These are phyloP conservation scores for Pseudevernia furfuracea DNA, from an alignment of 495 filamentous ascomycete species.

Conservation along the genomic window DNA sequence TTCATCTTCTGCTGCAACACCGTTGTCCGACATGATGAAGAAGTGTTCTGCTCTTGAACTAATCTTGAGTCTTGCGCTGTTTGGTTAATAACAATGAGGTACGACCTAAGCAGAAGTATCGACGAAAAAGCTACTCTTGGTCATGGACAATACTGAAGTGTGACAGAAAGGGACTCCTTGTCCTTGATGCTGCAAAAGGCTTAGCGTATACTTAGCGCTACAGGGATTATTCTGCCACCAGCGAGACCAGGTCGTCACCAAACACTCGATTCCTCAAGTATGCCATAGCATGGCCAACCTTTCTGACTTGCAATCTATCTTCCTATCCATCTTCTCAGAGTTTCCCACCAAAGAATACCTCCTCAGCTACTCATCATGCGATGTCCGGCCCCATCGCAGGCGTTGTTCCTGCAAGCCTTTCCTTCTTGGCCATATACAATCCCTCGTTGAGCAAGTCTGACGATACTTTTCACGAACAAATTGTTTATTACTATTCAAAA, in stretches of 20 bases:
- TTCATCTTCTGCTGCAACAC: constrained; percentile 22
- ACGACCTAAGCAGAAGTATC: not conserved
- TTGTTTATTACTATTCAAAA: constrained; percentile 80
- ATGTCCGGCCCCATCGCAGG: constrained; percentile 24
- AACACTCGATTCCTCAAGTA: not conserved
- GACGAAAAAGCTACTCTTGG: not conserved
- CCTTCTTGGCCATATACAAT: constrained; percentile 90
- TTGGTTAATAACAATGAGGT: not conserved
- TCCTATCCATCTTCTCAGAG: not conserved
- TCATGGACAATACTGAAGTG: not conserved
- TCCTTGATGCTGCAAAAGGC: not conserved
- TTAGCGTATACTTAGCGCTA: not conserved
- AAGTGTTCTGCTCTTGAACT: not conserved
- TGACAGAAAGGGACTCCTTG: not conserved
- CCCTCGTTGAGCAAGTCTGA: constrained; percentile 81
- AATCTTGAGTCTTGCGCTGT: not conserved
- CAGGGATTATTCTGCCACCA: not conserved
- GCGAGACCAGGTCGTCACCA: not conserved
- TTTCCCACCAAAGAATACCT: not conserved
- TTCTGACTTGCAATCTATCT: not conserved
- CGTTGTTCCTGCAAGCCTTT: constrained; percentile 67
- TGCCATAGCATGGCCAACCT: not conserved
- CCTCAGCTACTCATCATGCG: constrained; percentile 22
- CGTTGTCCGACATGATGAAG: constrained; percentile 26
- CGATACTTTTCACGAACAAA: constrained; percentile 80